Evolutionary conservation across 2,329 filamentous ascomycete species (phyloP).

Genomic region (Cladosporium sp.): DNA sequence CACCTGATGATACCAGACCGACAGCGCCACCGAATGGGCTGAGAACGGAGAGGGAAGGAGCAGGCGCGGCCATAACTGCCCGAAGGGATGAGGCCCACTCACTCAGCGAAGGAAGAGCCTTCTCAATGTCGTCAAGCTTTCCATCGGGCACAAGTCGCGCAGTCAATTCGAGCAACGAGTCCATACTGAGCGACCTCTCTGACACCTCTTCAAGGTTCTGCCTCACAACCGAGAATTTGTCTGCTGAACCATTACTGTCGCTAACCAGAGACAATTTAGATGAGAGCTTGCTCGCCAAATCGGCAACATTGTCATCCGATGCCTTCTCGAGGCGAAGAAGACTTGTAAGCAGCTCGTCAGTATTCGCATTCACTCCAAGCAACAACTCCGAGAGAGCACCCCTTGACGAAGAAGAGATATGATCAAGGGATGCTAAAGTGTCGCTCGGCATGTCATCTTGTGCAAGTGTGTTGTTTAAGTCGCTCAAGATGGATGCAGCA

Average conservation of each 20-base stretch:
- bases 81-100: constrained; percentile 64
- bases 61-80: constrained; percentile 52
- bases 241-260: constrained; percentile 10
- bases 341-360: constrained; percentile 5
- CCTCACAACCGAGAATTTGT: constrained; percentile 48
- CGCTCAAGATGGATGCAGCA: background rate
- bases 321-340: constrained; percentile 12
- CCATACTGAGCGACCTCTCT: constrained; percentile 44
- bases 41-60: constrained; percentile 67
- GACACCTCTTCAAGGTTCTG: constrained; percentile 47
- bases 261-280: constrained; percentile 6
- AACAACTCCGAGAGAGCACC: background rate
- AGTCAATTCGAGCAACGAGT: constrained; percentile 53
- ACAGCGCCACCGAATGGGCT: constrained; percentile 68
- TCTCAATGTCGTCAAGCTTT: constrained; percentile 15
- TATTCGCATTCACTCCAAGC: background rate
- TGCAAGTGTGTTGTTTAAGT: background rate
- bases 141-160: constrained; percentile 40
- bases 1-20: constrained; percentile 52
- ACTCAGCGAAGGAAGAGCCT: constrained; percentile 31
- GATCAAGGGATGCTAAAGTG: constrained; percentile 1
- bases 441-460: background rate
- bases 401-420: constrained; percentile 3
- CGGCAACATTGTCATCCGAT: constrained; percentile 10
- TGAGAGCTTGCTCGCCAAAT: constrained; percentile 8